Conservation (phyloP, 1,284 basidiomycete genomes). For the Ganoderma sp. region DNA sequence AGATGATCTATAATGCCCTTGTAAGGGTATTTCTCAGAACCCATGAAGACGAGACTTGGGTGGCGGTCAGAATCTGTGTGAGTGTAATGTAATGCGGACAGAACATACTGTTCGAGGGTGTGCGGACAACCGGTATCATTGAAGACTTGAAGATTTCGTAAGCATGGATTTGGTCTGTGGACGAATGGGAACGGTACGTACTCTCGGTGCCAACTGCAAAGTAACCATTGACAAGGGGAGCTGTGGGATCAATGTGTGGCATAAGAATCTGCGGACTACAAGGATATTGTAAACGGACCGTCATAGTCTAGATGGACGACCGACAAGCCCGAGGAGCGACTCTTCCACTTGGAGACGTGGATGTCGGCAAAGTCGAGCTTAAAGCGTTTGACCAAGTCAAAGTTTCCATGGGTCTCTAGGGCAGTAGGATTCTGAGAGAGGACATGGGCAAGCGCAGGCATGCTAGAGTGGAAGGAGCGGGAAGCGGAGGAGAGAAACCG, state of each 20-base stretch:
- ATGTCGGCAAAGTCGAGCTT: conserved; percentile 80
- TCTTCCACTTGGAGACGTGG: conserved; percentile 84
- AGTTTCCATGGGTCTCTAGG: conserved; percentile 66
- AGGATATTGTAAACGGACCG: conserved; percentile 49
- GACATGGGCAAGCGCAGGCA: conserved; percentile 32
- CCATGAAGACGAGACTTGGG: conserved; percentile 87
- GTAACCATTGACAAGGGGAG: conserved; percentile 91
- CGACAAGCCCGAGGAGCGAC: conserved; percentile 77
- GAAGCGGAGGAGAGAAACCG: conserved; percentile 10
- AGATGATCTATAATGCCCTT: conserved; percentile 97
- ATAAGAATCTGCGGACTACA: neutral
- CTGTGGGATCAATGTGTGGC: conserved; percentile 45
- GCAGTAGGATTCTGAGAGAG: conserved; percentile 10
- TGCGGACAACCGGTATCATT: conserved; percentile 94
- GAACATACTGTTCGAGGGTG: conserved; percentile 86
- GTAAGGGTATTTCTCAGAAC: conserved; percentile 93
- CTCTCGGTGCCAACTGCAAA: conserved; percentile 95
- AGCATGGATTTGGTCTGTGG: conserved; percentile 1
- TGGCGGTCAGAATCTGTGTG: conserved; percentile 9
- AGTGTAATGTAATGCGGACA: conserved; percentile 2
- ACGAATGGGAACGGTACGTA: conserved; percentile 43
- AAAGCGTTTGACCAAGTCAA: conserved; percentile 77
- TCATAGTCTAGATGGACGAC: conserved; percentile 86
- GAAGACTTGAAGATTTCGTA: conserved; percentile 65
- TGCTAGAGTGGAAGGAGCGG: conserved; percentile 31